These are phyloP conservation scores for Camelina laxa DNA, from an alignment of 345 rosid species.

Conservation along the genomic window DNA sequence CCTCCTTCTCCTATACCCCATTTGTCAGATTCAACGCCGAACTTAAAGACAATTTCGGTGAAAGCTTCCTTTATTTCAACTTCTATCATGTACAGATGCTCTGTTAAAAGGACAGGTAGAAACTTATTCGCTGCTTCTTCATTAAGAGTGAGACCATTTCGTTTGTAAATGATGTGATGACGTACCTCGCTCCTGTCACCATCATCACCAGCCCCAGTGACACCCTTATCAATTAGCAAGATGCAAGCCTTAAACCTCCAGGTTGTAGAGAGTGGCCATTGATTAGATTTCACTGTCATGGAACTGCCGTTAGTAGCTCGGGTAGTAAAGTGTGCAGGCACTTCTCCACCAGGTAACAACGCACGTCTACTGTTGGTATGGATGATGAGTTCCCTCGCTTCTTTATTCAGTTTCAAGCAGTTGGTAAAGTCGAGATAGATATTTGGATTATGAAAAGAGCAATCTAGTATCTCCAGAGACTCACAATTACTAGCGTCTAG, in stretches of 20 bases:
- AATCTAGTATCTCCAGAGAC: neutral
- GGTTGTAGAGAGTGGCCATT: neutral
- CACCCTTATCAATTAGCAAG: neutral
- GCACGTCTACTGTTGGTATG: neutral
- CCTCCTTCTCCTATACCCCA: neutral
- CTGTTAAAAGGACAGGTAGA: neutral
- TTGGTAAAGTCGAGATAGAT: neutral
- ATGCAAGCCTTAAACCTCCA: neutral
- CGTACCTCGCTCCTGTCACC: neutral
- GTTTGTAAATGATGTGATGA: neutral
- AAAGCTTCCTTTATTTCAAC: neutral
- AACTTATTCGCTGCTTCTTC: neutral
- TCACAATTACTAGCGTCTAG: neutral
- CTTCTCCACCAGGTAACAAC: neutral
- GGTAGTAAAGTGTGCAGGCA: neutral
- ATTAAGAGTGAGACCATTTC: neutral
- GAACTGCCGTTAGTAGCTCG: neutral
- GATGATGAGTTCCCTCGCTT: neutral
- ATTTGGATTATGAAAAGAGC: neutral
- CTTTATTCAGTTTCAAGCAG: neutral
- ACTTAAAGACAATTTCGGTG: neutral
- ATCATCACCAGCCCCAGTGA: neutral
- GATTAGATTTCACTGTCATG: neutral
- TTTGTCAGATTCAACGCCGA: neutral
- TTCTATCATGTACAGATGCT: neutral